Evolutionary conservation across 2,329 filamentous ascomycete species (phyloP), one percentile per base, ranked within the genome.

Genomic region (Phaeosphaeriaceae sp.): DNA sequence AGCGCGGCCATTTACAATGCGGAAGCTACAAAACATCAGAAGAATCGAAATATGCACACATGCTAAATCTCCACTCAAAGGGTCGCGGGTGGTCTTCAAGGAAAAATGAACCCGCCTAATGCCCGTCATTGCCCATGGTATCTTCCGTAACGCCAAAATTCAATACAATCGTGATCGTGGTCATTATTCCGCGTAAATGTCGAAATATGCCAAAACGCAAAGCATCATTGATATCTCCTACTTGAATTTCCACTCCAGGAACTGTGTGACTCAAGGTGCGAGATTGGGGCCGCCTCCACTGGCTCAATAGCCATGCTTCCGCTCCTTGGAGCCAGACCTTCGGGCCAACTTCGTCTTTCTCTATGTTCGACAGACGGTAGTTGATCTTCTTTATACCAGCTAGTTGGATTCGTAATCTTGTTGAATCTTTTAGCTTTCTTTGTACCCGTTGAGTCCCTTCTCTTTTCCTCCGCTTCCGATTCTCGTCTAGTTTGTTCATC

Each of bases 281-380:
- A 18, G 7, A 42, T 20, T 6, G 57, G 48, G 23, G 52, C 43
- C 9, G 50, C 44, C 6, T 30, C 48, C 30, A 50, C 53, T 16
- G 52, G 50, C 44, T 58, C 55, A 42, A 56, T 58, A 6, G 49
- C 42, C 56, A 56, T 28, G 21, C 52, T 61, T 20, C 50, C 41
- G 26, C 21, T 50, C 35, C 46, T 45, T 12, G 59, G 56, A 8
- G 61, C 60, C 7, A 62, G 47, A 8, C 54, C 64, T 29, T 71
- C 67, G 3, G 68, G 60, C 64, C 64, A 70, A 50, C 64, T 69
- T 3, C 61, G 34, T 23, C 64, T 50, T 42, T 71, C 70, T 36
- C 68, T 52, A 39, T 72, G 68, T 47, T 71, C 69, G 2, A 67
- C 46, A 5, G 51, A 55, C 6, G 69, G 68, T 37, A 70, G 42